phyloP scores from a whole-genome alignment of 768 basidiomycete genomes.

The Rhodotorula sphaerocarpa region DNA sequence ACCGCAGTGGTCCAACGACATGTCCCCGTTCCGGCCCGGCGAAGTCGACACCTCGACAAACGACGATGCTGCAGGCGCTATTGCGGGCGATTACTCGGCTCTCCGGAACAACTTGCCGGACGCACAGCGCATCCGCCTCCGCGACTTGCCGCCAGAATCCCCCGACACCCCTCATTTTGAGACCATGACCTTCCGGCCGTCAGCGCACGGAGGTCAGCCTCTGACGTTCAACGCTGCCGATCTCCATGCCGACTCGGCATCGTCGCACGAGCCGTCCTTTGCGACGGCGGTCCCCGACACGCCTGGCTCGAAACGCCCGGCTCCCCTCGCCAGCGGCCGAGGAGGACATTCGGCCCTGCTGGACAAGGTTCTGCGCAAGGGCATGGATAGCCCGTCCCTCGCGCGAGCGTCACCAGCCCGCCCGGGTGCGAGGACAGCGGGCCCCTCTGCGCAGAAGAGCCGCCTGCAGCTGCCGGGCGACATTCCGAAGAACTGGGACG shows the following conservation, averaged over 20 bases:
- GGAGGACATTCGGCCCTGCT: conserved; percentile 36
- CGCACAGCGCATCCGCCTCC: conserved; percentile 14
- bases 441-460: conserved; percentile 42
- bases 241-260: too few species aligned
- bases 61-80: not conserved
- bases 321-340: conserved; percentile 20
- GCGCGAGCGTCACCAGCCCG: conserved; percentile 36
- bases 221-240: too few species aligned
- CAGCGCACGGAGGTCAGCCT: not conserved
- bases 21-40: not conserved
- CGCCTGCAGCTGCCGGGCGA: conserved; percentile 59
- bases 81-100: conserved; percentile 7
- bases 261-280: conserved; percentile 15
- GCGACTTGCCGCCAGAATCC: conserved; percentile 36
- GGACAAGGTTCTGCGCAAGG: conserved; percentile 37
- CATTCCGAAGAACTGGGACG: conserved; percentile 57
- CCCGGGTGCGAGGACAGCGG: conserved; percentile 53
- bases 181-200: conserved; percentile 16
- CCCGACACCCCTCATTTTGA: conserved; percentile 37
- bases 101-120: conserved; percentile 1
- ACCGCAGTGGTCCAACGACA: conserved; percentile 14
- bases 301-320: not conserved
- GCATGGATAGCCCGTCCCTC: conserved; percentile 50
- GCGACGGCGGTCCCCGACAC: not conserved
- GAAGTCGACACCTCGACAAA: not conserved